phyloP scores from a whole-genome alignment of 352 stramenopile genomes.

The Phytophthora ohioensis region DNA sequence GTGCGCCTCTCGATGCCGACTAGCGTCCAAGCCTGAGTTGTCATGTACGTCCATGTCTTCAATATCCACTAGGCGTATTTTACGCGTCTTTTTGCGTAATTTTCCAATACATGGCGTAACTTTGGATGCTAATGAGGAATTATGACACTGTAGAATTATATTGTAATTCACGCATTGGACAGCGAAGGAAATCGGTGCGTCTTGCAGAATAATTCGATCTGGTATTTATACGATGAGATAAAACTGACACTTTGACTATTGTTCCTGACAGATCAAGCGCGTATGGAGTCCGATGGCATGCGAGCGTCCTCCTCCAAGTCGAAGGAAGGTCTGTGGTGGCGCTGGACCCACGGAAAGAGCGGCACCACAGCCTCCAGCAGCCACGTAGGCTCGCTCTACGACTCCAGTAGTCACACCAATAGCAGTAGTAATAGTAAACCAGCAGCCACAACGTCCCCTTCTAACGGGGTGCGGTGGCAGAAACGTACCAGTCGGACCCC shows the following conservation, averaged over 20 bases:
- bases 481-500: slow-evolving; percentile 45
- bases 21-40: slow-evolving; percentile 26
- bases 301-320: slow-evolving; percentile 34
- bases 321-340: slow-evolving; percentile 67
- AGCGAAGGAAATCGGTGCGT: slow-evolving; percentile 23
- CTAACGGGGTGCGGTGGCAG: slow-evolving; percentile 54
- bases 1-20: slow-evolving; percentile 30
- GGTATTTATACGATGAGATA: slow-evolving; percentile 15
- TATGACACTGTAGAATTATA: not conserved
- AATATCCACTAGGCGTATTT: not conserved
- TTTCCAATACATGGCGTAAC: not conserved
- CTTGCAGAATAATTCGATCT: not conserved
- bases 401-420: slow-evolving; percentile 32
- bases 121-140: slow-evolving; percentile 8
- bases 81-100: slow-evolving; percentile 14
- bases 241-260: slow-evolving; percentile 21
- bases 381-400: slow-evolving; percentile 19
- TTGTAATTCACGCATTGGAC: slow-evolving; percentile 16
- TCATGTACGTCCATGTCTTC: slow-evolving; percentile 20
- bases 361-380: slow-evolving; percentile 46
- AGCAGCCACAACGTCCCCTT: slow-evolving; percentile 22
- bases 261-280: slow-evolving; percentile 5
- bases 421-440: slow-evolving; percentile 45
- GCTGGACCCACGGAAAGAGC: slow-evolving; percentile 80
- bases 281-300: slow-evolving; percentile 46